Evolutionary conservation across 2,329 filamentous ascomycete species (phyloP).

Genomic region (Sclerotinia subarctica): DNA sequence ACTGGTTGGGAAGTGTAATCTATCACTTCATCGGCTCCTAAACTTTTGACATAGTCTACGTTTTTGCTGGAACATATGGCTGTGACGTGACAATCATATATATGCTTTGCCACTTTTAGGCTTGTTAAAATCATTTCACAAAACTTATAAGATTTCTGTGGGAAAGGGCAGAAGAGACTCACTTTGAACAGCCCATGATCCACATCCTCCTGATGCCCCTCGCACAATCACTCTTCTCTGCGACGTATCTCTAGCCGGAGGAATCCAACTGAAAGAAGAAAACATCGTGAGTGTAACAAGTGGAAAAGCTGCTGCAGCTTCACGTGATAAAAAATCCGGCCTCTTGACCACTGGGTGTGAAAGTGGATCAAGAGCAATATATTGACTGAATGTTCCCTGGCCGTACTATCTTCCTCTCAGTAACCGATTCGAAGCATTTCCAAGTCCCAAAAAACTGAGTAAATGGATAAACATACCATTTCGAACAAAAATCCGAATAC

Average conservation of each 20-base stretch:
- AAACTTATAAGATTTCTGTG: background rate
- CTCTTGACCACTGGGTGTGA: constrained; percentile 38
- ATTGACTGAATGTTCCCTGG: constrained; percentile 36
- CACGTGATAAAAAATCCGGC: constrained; percentile 43
- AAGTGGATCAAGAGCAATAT: constrained; percentile 32
- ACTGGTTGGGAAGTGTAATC: constrained; percentile 34
- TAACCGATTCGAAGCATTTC: background rate
- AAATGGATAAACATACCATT: constrained; percentile 25
- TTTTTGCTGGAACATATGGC: constrained; percentile 36
- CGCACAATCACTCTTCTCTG: constrained; percentile 32
- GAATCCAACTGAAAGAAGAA: constrained; percentile 35
- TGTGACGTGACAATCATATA: constrained; percentile 35
- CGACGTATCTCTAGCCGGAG: constrained; percentile 14
- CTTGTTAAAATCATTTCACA: constrained; percentile 1
- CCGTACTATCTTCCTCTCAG: constrained; percentile 29
- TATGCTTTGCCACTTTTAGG: constrained; percentile 32
- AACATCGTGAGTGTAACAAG: constrained; percentile 45
- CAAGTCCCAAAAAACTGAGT: background rate
- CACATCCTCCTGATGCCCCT: constrained; percentile 36
- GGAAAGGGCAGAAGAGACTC: constrained; percentile 10
- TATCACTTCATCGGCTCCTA: constrained; percentile 35
- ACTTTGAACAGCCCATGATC: constrained; percentile 34
- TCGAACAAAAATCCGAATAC: constrained; percentile 39
- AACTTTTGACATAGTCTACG: constrained; percentile 29
- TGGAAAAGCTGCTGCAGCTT: constrained; percentile 45